Evolutionary conservation across 2,329 filamentous ascomycete species (phyloP).

Genomic region (Fusarium devonianum): DNA sequence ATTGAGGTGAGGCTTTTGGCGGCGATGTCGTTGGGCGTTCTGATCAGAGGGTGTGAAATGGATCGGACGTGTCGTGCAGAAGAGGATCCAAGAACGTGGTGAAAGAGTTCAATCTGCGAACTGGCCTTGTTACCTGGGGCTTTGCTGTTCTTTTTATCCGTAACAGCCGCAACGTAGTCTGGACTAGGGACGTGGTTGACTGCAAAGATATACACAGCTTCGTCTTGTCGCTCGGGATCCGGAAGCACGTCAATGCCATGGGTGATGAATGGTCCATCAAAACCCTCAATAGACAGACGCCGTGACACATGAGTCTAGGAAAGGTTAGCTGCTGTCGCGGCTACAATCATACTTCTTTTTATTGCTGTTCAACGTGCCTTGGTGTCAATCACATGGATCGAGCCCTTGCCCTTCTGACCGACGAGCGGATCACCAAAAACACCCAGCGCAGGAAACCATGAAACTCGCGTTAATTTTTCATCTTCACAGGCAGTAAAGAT

Average conservation of each 20-base stretch:
- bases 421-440: slow-evolving; percentile 51
- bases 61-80: slow-evolving; percentile 58
- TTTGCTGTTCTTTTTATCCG: slow-evolving; percentile 17
- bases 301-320: no score
- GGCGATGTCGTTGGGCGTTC: slow-evolving; percentile 66
- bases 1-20: slow-evolving; percentile 56
- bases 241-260: slow-evolving; percentile 68
- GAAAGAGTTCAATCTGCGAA: slow-evolving; percentile 66
- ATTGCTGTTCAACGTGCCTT: slow-evolving; percentile 54
- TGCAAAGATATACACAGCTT: slow-evolving; percentile 65
- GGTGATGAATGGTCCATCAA: slow-evolving; percentile 61
- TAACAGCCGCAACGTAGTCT: slow-evolving; percentile 39
- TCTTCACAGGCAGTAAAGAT: slow-evolving; percentile 67
- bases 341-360: no score
- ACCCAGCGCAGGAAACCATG: slow-evolving; percentile 61
- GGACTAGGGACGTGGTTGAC: slow-evolving; percentile 66
- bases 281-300: no score
- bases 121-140: slow-evolving; percentile 48
- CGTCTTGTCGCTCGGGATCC: slow-evolving; percentile 49
- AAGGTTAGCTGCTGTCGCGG: no score
- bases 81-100: slow-evolving; percentile 55
- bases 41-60: slow-evolving; percentile 59
- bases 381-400: slow-evolving; percentile 62
- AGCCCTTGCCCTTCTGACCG: slow-evolving; percentile 49
- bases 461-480: slow-evolving; percentile 48